These are phyloP conservation scores for Cryptococcus neoformans DNA, from an alignment of 1,284 basidiomycete genomes.

Conservation along the genomic window DNA sequence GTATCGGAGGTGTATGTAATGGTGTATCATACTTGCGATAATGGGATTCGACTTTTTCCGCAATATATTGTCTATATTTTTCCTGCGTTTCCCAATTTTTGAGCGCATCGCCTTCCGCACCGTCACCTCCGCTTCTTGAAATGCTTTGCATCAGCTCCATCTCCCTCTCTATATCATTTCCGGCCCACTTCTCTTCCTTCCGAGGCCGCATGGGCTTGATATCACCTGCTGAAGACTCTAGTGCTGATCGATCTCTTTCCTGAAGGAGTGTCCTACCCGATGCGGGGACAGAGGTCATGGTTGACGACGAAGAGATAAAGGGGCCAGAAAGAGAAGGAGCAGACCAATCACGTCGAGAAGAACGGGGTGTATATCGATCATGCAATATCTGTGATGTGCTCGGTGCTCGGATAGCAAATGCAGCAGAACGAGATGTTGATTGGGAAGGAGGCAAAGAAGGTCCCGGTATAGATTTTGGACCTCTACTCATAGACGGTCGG, in stretches of 20 bases:
- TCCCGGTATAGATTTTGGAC: too few species aligned
- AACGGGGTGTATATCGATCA: not conserved
- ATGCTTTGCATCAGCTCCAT: constrained; percentile 43
- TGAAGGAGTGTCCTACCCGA: not conserved
- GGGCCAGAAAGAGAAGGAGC: not conserved
- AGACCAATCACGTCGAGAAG: not conserved
- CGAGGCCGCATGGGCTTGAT: constrained; percentile 16
- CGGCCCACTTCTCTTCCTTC: not conserved
- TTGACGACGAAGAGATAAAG: not conserved
- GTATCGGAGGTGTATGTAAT: not conserved
- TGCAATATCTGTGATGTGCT: not conserved
- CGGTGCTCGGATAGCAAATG: not conserved
- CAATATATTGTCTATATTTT: constrained; percentile 40
- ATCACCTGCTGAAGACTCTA: constrained; percentile 5
- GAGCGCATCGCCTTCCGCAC: constrained; percentile 45
- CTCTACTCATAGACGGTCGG: too few species aligned
- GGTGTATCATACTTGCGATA: not conserved
- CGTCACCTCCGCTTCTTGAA: constrained; percentile 41
- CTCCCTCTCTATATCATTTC: constrained; percentile 9
- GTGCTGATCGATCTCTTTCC: not conserved
- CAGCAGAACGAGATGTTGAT: too few species aligned
- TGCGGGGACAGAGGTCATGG: not conserved
- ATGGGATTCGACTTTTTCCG: constrained; percentile 26
- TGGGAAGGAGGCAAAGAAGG: too few species aligned
- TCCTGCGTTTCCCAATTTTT: constrained; percentile 41